Evolutionary conservation across 2,329 filamentous ascomycete species (phyloP).

Genomic region (Scorias spongiosa): DNA sequence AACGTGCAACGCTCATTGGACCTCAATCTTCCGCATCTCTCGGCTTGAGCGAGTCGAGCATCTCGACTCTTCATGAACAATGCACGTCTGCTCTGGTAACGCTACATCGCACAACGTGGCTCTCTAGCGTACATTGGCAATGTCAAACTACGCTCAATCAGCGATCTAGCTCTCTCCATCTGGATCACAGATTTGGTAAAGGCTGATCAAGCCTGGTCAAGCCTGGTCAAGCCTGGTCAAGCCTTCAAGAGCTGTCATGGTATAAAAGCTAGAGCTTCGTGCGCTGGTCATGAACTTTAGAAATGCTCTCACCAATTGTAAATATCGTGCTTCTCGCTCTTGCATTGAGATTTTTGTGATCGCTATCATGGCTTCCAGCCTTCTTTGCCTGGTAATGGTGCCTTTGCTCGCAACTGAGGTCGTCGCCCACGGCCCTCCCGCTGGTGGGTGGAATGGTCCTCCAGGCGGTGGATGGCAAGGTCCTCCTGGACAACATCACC

Average conservation of each 20-base stretch:
- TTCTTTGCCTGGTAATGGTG: slow-evolving; percentile 5
- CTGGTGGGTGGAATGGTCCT: not conserved
- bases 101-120: not conserved
- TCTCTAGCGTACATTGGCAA: not conserved
- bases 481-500: not conserved
- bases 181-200: too few relatives aligned
- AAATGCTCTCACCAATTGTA: not conserved
- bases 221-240: too few relatives aligned
- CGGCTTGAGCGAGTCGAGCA: too few relatives aligned
- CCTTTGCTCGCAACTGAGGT: slow-evolving; percentile 1
- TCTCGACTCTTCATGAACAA: too few relatives aligned
- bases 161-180: too few relatives aligned
- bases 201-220: too few relatives aligned
- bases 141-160: slow-evolving; percentile 11
- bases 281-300: not conserved
- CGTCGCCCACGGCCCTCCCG: not conserved
- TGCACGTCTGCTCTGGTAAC: too few relatives aligned
- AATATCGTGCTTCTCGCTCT: slow-evolving; percentile 2
- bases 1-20: too few relatives aligned
- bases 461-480: not conserved
- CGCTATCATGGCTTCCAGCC: slow-evolving; percentile 3
- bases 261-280: not conserved
- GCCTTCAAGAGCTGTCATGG: not conserved
- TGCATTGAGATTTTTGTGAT: not conserved
- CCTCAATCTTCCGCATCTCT: too few relatives aligned